Evolutionary conservation across 768 basidiomycete genomes (phyloP).

Genomic region (Tubosaeta sp.): DNA sequence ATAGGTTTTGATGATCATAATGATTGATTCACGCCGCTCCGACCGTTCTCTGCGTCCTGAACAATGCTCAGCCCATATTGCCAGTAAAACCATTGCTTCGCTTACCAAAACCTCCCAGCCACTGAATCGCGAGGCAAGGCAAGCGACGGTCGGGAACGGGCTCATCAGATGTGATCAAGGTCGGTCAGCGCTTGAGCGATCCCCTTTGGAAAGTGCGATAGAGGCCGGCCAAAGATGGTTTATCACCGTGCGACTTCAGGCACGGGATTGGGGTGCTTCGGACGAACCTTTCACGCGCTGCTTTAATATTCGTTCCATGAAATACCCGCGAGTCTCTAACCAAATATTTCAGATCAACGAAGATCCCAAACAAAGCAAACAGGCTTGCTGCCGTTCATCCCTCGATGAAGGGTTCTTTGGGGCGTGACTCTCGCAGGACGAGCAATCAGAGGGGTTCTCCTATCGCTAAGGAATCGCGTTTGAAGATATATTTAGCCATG

Average conservation of each 20-base stretch:
- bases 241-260: neutral
- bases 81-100: neutral
- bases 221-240: neutral
- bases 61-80: neutral
- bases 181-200: neutral
- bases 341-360: neutral
- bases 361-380: neutral
- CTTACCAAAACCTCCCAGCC: neutral
- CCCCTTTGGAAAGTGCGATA: neutral
- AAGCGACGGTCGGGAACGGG: neutral
- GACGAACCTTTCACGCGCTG: neutral
- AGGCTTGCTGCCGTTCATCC: neutral
- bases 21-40: neutral
- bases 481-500: neutral
- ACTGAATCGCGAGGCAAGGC: neutral
- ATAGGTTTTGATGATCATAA: slow-evolving; percentile 11
- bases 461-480: neutral
- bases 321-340: neutral
- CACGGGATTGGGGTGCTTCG: neutral
- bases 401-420: neutral
- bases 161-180: neutral
- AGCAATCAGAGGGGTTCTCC: neutral
- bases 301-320: neutral
- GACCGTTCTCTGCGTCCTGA: neutral
- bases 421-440: neutral